Conservation (phyloP, 345 rosid genomes). For the Murraya koenigii region DNA sequence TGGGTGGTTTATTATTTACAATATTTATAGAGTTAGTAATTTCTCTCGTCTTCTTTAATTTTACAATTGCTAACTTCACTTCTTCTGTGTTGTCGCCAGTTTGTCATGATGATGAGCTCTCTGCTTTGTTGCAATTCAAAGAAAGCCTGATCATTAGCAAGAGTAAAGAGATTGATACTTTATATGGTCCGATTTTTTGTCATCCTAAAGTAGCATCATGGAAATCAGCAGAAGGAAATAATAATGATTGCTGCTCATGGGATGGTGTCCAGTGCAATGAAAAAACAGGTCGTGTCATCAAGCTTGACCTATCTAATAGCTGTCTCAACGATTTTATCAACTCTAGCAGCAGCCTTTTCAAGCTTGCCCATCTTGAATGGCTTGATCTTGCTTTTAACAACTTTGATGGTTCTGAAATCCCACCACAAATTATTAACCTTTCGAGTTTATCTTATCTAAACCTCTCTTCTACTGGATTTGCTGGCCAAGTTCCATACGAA, state of each 20-base stretch:
- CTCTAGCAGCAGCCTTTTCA: constrained; percentile 1
- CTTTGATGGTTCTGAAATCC: not conserved
- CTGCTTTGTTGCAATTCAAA: constrained; percentile 3
- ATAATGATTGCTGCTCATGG: constrained; percentile 2
- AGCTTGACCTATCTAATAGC: not conserved
- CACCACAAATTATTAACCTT: not conserved
- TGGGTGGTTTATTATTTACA: not conserved
- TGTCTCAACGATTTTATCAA: not conserved
- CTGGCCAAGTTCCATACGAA: not conserved
- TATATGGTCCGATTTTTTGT: too few relatives aligned
- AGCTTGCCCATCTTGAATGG: not conserved
- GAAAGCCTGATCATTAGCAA: not conserved
- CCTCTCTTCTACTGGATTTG: not conserved
- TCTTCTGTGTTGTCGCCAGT: not conserved
- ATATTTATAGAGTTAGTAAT: not conserved
- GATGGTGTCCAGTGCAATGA: not conserved
- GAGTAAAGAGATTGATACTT: too few relatives aligned
- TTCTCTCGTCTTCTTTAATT: not conserved
- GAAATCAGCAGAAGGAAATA: not conserved
- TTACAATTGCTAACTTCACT: not conserved
- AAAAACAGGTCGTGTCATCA: not conserved
- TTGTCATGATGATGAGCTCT: not conserved
- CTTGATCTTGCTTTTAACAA: not conserved
- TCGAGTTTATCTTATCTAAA: not conserved
- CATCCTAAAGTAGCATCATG: not conserved